Evolutionary conservation across 306 rosid species (phyloP).

Genomic region (Cercis canadensis): DNA sequence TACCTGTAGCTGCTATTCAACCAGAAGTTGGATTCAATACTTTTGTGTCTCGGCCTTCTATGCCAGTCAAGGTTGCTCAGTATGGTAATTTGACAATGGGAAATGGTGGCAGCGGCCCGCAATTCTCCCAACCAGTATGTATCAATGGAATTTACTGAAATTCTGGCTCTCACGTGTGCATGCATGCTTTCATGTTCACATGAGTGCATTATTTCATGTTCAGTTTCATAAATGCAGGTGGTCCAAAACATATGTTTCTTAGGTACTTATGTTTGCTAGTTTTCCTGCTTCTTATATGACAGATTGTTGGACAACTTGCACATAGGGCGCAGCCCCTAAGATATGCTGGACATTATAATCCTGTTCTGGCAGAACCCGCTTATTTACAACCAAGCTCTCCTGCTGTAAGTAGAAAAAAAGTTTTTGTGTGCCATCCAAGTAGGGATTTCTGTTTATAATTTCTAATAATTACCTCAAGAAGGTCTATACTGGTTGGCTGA

Average conservation of each 20-base stretch:
- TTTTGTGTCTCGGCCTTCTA: slow-evolving; percentile 59
- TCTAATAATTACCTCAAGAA: slow-evolving; percentile 15
- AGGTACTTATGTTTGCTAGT: slow-evolving; percentile 32
- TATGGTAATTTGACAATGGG: slow-evolving; percentile 61
- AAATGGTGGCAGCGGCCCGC: slow-evolving; percentile 72
- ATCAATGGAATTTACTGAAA: slow-evolving; percentile 23
- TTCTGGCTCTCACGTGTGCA: slow-evolving; percentile 7
- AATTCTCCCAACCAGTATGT: slow-evolving; percentile 80
- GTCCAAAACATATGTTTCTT: slow-evolving; percentile 4
- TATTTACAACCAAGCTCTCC: slow-evolving; percentile 71
- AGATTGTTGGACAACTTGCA: slow-evolving; percentile 76
- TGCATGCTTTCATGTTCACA: slow-evolving; percentile 11
- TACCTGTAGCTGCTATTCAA: slow-evolving; percentile 62
- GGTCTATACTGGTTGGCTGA: slow-evolving; percentile 23
- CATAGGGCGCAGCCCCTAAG: slow-evolving; percentile 70
- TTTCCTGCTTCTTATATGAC: slow-evolving; percentile 35
- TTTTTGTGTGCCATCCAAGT: slow-evolving; percentile 22
- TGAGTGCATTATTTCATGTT: slow-evolving; percentile 16
- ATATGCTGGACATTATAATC: slow-evolving; percentile 65
- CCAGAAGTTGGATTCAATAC: slow-evolving; percentile 60
- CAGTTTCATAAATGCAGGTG: slow-evolving; percentile 16
- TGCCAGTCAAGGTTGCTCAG: slow-evolving; percentile 70
- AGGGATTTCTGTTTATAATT: slow-evolving; percentile 24
- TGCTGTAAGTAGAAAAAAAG: slow-evolving; percentile 64
- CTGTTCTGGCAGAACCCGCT: slow-evolving; percentile 70